Evolutionary conservation across 2,329 filamentous ascomycete genomes (phyloP).

Genomic region (Aspergillus sojae): DNA sequence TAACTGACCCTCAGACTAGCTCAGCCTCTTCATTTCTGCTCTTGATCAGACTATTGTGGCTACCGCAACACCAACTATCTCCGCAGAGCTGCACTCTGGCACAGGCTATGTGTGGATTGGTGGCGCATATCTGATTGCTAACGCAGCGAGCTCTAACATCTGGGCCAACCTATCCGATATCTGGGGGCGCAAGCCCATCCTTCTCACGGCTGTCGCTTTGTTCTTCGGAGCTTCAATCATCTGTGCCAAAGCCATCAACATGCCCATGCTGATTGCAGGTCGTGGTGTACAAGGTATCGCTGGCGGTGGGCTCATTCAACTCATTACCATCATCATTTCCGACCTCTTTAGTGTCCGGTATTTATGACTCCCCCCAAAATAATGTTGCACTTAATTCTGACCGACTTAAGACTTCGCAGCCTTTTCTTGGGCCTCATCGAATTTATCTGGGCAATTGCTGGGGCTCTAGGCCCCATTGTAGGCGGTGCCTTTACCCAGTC

Average conservation of each 20-base stretch:
- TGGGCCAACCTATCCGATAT: constrained; percentile 61
- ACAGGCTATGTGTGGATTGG: constrained; percentile 79
- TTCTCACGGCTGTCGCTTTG: constrained; percentile 51
- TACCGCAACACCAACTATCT: constrained; percentile 64
- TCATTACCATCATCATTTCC: constrained; percentile 58
- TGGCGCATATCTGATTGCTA: constrained; percentile 70
- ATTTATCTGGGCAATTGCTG: constrained; percentile 59
- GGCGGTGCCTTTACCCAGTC: constrained; percentile 53
- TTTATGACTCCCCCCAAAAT: not conserved
- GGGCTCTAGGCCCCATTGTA: constrained; percentile 55
- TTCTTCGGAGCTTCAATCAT: constrained; percentile 56
- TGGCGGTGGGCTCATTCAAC: constrained; percentile 55
- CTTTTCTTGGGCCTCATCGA: constrained; percentile 56
- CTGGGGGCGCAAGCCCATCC: constrained; percentile 46
- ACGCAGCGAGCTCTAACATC: constrained; percentile 67
- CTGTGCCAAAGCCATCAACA: constrained; percentile 51
- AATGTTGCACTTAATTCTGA: not conserved
- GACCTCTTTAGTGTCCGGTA: constrained; percentile 58
- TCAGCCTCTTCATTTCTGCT: constrained; percentile 30
- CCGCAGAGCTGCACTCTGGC: constrained; percentile 64
- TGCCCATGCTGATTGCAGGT: constrained; percentile 57
- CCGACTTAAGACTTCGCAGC: constrained; percentile 42
- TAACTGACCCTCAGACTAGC: constrained; percentile 10
- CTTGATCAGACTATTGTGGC: constrained; percentile 59
- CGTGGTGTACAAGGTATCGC: constrained; percentile 58